A percentile compares a stretch with the other conserved stretches of the same genome.
Evolutionary conservation across 352 stramenopile species (phyloP).

Genomic region (Blastocystis hominis): DNA sequence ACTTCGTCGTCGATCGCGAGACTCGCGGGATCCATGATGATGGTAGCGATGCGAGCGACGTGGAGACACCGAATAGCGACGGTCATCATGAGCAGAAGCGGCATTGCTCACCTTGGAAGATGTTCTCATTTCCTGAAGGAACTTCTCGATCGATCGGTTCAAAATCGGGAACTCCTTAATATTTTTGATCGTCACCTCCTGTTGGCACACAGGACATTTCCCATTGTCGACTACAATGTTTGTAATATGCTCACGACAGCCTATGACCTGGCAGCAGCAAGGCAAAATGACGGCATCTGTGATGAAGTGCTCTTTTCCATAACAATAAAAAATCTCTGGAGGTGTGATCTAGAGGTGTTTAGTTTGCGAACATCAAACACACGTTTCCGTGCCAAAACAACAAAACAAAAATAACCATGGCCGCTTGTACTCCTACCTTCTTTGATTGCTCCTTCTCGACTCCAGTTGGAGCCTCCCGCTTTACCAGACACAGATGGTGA

Average conservation of each 20-base stretch:
- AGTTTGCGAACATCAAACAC: background rate
- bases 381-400: slow-evolving; percentile 4
- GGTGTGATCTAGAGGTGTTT: slow-evolving; percentile 23
- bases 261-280: slow-evolving; percentile 33
- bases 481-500: background rate
- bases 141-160: background rate
- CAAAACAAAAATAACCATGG: background rate
- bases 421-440: background rate
- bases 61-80: background rate
- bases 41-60: background rate
- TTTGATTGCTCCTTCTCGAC: background rate
- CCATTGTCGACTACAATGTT: background rate
- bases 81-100: background rate
- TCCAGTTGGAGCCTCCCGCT: background rate
- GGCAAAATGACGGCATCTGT: slow-evolving; percentile 20
- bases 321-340: slow-evolving; percentile 27
- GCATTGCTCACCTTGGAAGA: background rate
- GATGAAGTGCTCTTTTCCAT: background rate
- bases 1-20: background rate
- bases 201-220: background rate
- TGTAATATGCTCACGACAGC: background rate
- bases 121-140: background rate
- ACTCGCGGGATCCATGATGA: background rate
- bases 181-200: background rate
- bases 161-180: background rate